Evolutionary conservation across 768 basidiomycete genomes (phyloP), one percentile per base, ranked within the genome.

Genomic region (Scleroderma bovista): DNA sequence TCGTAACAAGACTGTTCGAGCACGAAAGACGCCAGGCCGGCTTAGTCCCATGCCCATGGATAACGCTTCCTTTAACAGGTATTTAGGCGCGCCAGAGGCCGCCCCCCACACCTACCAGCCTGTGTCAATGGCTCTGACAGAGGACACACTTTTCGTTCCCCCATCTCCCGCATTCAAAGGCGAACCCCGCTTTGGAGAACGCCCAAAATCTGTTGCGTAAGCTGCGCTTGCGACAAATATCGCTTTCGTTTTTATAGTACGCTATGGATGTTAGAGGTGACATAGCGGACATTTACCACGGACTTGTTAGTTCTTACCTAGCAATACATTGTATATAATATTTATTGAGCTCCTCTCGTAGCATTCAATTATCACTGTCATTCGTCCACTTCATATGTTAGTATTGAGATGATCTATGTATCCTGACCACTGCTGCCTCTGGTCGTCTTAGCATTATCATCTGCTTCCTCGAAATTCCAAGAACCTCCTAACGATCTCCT

Each of bases 91-190:
- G 57, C 72, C 56, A 66, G 73, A 38, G 69, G 69, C 29, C 41
- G 59, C 48, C 56, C 63, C 67, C 2, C 83, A 83, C 55, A 62
- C 68, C n/a, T 89, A 89, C 61, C 72, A 86, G 60, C 86, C 87
- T 2, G 84, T 89, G 47, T 87, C 86, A 20, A 66, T 72, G 58
- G 72, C 72, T 41, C 46, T 75, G 51, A 64, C 73, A 12, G 72
- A 75, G 39, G 70, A 75, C 44, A 81, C 80, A 2, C 59, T 72
- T 37, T 69, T 69, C 46, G 75, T 69, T 17, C 82, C 82, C 24
- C 83, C 83, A 15, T 74, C 77, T 0, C 81, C 83, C 16, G 73
- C 75, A 36, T 85, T 84, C 67, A 75, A 74, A 44, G 72, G 64
- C 13, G 61, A 63, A 15, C 24, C 50, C 26, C 55, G 52, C 39